Evolutionary conservation across 2,329 filamentous ascomycete species (phyloP).

Genomic region (Pseudocercospora fuligena): DNA sequence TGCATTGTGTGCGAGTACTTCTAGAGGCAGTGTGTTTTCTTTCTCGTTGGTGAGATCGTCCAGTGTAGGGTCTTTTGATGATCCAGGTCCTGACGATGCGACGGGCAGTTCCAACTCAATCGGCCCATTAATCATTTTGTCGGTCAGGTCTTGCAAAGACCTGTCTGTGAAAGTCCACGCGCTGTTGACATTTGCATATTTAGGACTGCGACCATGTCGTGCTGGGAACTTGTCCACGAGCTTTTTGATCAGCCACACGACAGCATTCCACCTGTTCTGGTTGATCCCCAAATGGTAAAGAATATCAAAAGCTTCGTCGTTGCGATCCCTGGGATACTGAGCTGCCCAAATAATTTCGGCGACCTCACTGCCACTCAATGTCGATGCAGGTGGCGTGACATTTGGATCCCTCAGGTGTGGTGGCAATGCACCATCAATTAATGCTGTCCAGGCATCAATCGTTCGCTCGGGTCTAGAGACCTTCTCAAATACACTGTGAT

Average conservation of each 20-base stretch:
- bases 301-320: constrained; percentile 40
- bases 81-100: background rate
- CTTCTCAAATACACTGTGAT: constrained; percentile 12
- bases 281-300: constrained; percentile 47
- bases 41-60: constrained; percentile 31
- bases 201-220: background rate
- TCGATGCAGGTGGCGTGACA: constrained; percentile 14
- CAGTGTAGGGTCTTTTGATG: constrained; percentile 21
- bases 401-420: constrained; percentile 27
- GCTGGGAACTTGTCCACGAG: constrained; percentile 42
- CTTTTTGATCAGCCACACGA: constrained; percentile 53
- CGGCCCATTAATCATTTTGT: background rate
- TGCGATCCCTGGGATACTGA: constrained; percentile 17
- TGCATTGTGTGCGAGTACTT: constrained; percentile 40
- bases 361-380: constrained; percentile 28
- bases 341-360: constrained; percentile 36
- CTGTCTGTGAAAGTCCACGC: constrained; percentile 18
- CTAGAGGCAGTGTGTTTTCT: background rate
- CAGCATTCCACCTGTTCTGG: constrained; percentile 49
- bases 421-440: constrained; percentile 31
- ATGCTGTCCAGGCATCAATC: constrained; percentile 19
- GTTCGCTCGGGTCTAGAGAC: constrained; percentile 10
- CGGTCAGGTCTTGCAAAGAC: constrained; percentile 25
- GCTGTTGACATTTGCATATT: constrained; percentile 12
- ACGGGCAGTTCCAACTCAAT: background rate